Evolutionary conservation across 495 filamentous ascomycete species (phyloP), one percentile per base, ranked within the genome.

Genomic region (Ascodesmis nigricans): DNA sequence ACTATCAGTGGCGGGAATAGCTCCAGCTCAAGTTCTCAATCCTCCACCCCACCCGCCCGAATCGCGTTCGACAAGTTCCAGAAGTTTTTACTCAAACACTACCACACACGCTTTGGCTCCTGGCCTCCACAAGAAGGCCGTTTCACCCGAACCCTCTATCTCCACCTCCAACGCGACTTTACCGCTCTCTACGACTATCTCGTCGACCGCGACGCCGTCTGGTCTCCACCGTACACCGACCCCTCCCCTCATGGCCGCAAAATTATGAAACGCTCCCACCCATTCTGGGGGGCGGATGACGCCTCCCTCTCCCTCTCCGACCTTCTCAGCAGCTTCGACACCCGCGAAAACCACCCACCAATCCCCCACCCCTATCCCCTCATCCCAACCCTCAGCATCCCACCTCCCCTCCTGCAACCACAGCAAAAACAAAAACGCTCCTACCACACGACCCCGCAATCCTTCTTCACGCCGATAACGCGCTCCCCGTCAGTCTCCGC

Each of bases 301-400:
- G 48, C 55, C 0, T 67, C 65, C 29, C 55, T 75, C 13, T 67
- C 66, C 3, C 55, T 78, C 20, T 75, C 73, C 0, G 71, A 77
- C 34, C 69, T 78, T 46, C 54, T 79, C 11, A 57, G 73, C 35
- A 60, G 61, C 33, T 78, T 75, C 41, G 74, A 79, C 50, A 70
- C 71, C 31, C 54, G 57, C 22, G 56, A 71, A 41, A 59, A 60
- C 18, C 73, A 63, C 44, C 65, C 69, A 4, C 72, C 74, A 36
- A 73, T 78, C 25, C 73, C 74, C 3, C 61, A 71, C 34, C 73
- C 73, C 1, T 77, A 73, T 41, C 73, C 74, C 1, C 55, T 79
- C 0, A 60, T 73, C 1, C 74, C 74, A 13, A 44, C 9, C 20
- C 52, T 0, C 23, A 30, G 11, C 24, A 26, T 36, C 18, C 15